Base-by-base conservation (phyloP, 768 basidiomycete species). In the Lyophyllum semitale region DNA sequence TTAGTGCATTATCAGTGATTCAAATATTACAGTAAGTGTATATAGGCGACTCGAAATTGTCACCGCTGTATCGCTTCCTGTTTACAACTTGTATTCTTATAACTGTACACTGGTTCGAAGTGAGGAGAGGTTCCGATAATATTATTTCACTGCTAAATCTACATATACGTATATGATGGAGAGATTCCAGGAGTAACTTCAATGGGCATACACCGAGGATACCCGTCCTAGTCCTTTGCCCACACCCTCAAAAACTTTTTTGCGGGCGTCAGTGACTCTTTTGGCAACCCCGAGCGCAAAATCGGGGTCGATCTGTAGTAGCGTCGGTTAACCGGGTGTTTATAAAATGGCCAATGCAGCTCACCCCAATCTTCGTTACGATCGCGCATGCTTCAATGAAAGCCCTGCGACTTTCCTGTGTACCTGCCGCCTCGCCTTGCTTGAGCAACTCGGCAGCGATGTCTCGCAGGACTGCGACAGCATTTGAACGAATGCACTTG, bases 201-300 rank as follows among this genome's bases (percentile, higher is more conserved):
- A 59, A 32, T 61, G 51, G 49, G 58, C 42, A 51, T 59, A 59
- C 54, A 64, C 62, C 46, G 71, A 59, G 22, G 59, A 68, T 29
- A 66, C 37, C 3, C 60, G 59, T 18, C 33, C 54, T 52, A 89
- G 76, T 17, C 91, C 90, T 65, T 87, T 91, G 26, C 83, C 85
- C 38, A 86, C 73, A 25, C 89, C 90, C 52, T 89, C 89, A 20
- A 84, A 68, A 7, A 87, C 81, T 68, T 84, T 89, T 68, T 82
- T 89, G 38, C 87, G 84, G 3, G 90, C 73, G 25, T 93, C 90
- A 6, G 77, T 80, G 35, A 88, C 69, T 62, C 76, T 88, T 73
- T 88, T 90, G 12, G 81, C 82, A 25, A 87, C 69, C 20, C 76
- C 76, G 53, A 82, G 67, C 42, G 85, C 74, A 60, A 86, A 87